Evolutionary conservation across 192 early-diverging fungal species (phyloP).

Genomic region (Coemansia interrupta): DNA sequence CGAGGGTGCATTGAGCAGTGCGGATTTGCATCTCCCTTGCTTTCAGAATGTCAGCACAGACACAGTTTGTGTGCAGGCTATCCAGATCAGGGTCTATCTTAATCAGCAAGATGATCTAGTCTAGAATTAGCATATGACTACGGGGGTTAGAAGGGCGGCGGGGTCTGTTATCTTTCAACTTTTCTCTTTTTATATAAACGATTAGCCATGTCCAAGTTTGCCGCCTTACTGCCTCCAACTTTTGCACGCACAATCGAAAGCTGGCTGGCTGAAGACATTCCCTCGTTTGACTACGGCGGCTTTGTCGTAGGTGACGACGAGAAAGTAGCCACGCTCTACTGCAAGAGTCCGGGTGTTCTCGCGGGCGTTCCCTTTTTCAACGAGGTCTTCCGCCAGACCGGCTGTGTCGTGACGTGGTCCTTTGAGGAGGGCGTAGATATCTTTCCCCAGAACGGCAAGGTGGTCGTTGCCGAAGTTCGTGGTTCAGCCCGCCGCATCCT

Average conservation of each 20-base stretch:
- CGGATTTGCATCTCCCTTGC: background rate
- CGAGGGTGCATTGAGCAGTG: background rate
- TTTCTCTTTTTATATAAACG: too few species aligned
- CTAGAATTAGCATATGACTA: too few species aligned
- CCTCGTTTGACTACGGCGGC: conserved; percentile 96
- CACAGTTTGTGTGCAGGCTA: too few species aligned
- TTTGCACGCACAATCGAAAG: conserved; percentile 70
- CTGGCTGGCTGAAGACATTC: conserved; percentile 94
- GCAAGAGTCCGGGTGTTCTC: conserved; percentile 84
- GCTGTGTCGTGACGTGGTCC: conserved; percentile 86
- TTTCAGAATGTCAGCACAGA: too few species aligned
- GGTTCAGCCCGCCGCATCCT: conserved; percentile 81
- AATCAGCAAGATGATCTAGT: too few species aligned
- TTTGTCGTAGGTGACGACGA: conserved; percentile 89
- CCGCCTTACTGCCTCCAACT: conserved; percentile 71
- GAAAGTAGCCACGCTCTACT: conserved; percentile 78
- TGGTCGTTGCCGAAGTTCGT: conserved; percentile 70
- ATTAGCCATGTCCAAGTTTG: conserved; percentile 51
- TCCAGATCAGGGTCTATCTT: too few species aligned
- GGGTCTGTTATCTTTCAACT: too few species aligned
- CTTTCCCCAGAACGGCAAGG: conserved; percentile 60
- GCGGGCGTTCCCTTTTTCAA: conserved; percentile 95
- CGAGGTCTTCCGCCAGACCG: conserved; percentile 88
- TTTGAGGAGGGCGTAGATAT: conserved; percentile 77
- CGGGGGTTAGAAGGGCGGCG: too few species aligned